phyloP scores from a whole-genome alignment of 1,284 basidiomycete genomes.

The Ceratobasidium sp. region DNA sequence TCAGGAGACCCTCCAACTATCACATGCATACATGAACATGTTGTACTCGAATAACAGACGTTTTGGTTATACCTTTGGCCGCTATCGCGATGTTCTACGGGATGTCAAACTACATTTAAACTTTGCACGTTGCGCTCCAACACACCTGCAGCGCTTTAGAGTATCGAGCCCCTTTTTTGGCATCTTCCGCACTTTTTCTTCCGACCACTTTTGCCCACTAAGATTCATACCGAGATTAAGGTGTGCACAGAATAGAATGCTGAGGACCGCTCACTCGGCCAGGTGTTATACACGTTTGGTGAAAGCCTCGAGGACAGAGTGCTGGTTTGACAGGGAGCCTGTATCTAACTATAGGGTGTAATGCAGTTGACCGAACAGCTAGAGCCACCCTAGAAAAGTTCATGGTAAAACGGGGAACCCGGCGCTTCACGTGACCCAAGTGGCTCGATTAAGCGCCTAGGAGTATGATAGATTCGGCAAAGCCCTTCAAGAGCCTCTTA shows the following conservation, averaged over 20 bases:
- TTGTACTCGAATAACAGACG: neutral
- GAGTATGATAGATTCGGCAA: neutral
- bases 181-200: conserved; percentile 11
- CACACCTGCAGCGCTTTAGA: conserved; percentile 26
- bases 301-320: conserved; percentile 7
- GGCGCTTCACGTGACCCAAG: neutral
- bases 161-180: conserved; percentile 26
- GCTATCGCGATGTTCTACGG: conserved; percentile 33
- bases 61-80: conserved; percentile 17
- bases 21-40: neutral
- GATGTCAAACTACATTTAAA: neutral
- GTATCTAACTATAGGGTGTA: too few species aligned
- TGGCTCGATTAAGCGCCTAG: neutral
- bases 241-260: neutral
- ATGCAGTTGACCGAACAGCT: neutral
- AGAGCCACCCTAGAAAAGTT: neutral
- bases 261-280: conserved; percentile 20
- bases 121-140: neutral
- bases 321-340: neutral
- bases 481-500: neutral
- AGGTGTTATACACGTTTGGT: conserved; percentile 5
- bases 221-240: neutral
- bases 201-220: conserved; percentile 35
- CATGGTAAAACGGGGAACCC: neutral
- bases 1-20: conserved; percentile 38